Evolutionary conservation across 192 early-diverging fungal species (phyloP), one percentile per base, ranked within the genome.

Genomic region (Funneliformis geosporum): DNA sequence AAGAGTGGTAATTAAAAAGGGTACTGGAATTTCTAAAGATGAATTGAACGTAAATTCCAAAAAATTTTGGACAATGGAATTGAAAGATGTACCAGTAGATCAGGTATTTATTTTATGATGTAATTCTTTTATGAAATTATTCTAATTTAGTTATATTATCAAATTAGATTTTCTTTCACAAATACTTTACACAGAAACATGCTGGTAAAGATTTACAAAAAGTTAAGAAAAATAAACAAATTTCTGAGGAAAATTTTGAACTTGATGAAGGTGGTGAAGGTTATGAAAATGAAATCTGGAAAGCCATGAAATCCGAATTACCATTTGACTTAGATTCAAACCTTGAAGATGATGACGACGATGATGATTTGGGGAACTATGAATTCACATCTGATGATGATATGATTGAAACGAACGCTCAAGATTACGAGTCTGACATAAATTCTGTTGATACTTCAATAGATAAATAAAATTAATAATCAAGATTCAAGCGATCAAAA

Each of bases 241-340:
- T 28, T 25, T 67, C 71, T 21, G 78, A 60, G 11, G 82, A 75
- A 23, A 62, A 47, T 79, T 82, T 83, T 73, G 61, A 81, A 67
- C 84, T 82, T 78, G 59, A 72, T 38, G 83, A 40, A 39, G 80
- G 75, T 60, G 83, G 62, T 1, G 86, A 85, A 14, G 87, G 85
- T 60, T 80, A 60, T 5, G 87, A 85, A 14, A 85, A 86, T 43
- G 89, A 86, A 84, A 88, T 96, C 38, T 96, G 95, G 95, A 80
- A 89, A 38, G 97, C 95, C 9, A 98, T 98, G 94, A 88, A 89
- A 50, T 80, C 83, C 40, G 90, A 88, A 68, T 89, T 92, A 84
- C 91, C 92, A 40, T 87, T 85, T 79, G 91, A 85, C 43, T 86
- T 82, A 38, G 65, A 87, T 78, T 85, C 87, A 25, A 89, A 90